phyloP scores from a whole-genome alignment of 495 filamentous ascomycete species.

The Penicillium crystallinum region DNA sequence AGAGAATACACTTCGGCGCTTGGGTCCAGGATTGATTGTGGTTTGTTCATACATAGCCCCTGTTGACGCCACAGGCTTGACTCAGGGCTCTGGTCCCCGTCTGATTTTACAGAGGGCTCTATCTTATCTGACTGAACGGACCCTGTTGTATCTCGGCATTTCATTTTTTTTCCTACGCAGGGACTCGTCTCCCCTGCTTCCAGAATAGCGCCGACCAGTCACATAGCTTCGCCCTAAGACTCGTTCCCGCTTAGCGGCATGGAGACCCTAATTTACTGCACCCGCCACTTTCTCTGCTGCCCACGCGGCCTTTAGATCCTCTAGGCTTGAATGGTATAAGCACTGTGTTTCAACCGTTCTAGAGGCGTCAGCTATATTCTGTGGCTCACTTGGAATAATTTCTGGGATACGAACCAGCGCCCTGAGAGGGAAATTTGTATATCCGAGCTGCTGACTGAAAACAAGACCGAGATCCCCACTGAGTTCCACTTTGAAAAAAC shows the following conservation, averaged over 20 bases:
- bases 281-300: not conserved
- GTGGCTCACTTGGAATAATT: too few relatives aligned
- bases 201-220: not conserved
- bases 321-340: slow-evolving; percentile 3
- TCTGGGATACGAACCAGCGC: too few relatives aligned
- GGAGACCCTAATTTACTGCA: slow-evolving; percentile 9
- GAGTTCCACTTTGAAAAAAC: not conserved
- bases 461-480: not conserved
- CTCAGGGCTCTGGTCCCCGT: slow-evolving; percentile 7
- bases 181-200: slow-evolving; percentile 21
- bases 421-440: too few relatives aligned
- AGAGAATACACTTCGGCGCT: slow-evolving; percentile 13
- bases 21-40: slow-evolving; percentile 3
- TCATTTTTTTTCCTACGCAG: slow-evolving; percentile 10
- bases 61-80: slow-evolving; percentile 24
- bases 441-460: too few relatives aligned
- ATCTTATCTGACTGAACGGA: not conserved
- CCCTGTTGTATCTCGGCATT: not conserved
- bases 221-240: not conserved
- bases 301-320: slow-evolving; percentile 2
- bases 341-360: not conserved
- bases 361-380: too few relatives aligned
- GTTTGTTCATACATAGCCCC: not conserved
- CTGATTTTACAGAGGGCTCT: not conserved
- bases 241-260: slow-evolving; percentile 11